Base-by-base conservation (phyloP, 164 flowering plant species). In the Dillenia suffruticosa region DNA sequence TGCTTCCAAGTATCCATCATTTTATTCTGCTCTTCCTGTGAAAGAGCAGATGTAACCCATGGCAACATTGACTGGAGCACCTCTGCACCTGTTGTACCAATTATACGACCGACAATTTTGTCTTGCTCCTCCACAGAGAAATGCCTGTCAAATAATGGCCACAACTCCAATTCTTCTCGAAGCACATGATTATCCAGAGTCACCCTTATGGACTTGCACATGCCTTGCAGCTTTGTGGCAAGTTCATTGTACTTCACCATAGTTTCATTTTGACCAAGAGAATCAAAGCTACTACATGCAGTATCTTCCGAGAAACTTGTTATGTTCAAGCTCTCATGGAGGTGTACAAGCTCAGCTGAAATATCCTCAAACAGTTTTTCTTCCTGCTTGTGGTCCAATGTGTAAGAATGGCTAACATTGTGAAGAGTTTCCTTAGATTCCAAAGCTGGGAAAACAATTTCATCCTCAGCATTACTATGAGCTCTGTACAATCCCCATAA, bases 391-490 rank as follows among this genome's bases (percentile, higher is more conserved):
- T 92, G 98, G 69, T 92, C 98, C 65, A 92, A 64, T 10, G 90
- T 86, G 70, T 92, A 92, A 8, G 98, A 86, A 71, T 92, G 98
- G 74, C 98, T 92, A 16, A 92, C 98, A 71, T 92, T 92, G 65
- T 88, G 93, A 67, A 92, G 89, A 47, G 93, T 67, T 72, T 90
- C 98, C 68, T 79, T 88, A 56, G 98, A 82, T 82, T 92, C 98
- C 71, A 92, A 58, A 15, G 96, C 98, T 65, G 98, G 98, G 66
- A 92, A 92, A 12, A 90, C 98, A 43, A 92, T 92, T 59, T 92
- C 98, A 83, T 92, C 98, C 68, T 92, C 98, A 6, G 98, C 96
- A 76, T 92, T 92, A 67, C 98, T 92, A 49, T 92, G 98, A 67
- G 96, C 96, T 77, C 83, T 84, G 73, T 92, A 92, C 60, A 92